Evolutionary conservation across 179 eudicot genomes (phyloP).

Genomic region (Silene coronaria): DNA sequence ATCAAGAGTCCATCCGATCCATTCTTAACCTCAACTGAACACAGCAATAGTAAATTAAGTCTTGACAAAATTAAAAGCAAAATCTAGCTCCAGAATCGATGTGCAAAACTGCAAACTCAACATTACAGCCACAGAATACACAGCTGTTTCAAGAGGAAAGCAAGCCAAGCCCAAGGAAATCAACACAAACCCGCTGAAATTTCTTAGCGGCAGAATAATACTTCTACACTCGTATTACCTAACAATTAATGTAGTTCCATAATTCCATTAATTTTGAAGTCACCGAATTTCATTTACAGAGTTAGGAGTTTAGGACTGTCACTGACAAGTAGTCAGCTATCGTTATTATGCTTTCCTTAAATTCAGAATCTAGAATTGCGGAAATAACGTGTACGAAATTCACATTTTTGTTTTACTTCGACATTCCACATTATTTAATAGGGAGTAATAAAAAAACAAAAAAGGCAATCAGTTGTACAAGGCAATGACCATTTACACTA

Average conservation of each 20-base stretch:
- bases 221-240: too few relatives aligned
- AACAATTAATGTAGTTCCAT: too few relatives aligned
- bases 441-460: too few relatives aligned
- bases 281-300: not conserved
- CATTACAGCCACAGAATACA: not conserved
- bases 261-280: too few relatives aligned
- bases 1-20: conserved; percentile 74
- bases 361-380: too few relatives aligned
- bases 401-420: too few relatives aligned
- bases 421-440: too few relatives aligned
- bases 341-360: too few relatives aligned
- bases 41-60: conserved; percentile 17
- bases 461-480: too few relatives aligned
- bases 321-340: not conserved
- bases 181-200: not conserved
- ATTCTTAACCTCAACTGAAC: conserved; percentile 77
- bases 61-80: not conserved
- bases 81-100: not conserved
- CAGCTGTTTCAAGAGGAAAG: not conserved
- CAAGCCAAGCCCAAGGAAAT: not conserved
- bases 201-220: too few relatives aligned
- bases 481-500: too few relatives aligned
- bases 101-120: not conserved
- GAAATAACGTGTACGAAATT: too few relatives aligned
- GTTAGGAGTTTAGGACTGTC: not conserved